These are phyloP conservation scores for Chytriomyces sp. DNA, from an alignment of 192 early-diverging fungal genomes.

Conservation along the genomic window DNA sequence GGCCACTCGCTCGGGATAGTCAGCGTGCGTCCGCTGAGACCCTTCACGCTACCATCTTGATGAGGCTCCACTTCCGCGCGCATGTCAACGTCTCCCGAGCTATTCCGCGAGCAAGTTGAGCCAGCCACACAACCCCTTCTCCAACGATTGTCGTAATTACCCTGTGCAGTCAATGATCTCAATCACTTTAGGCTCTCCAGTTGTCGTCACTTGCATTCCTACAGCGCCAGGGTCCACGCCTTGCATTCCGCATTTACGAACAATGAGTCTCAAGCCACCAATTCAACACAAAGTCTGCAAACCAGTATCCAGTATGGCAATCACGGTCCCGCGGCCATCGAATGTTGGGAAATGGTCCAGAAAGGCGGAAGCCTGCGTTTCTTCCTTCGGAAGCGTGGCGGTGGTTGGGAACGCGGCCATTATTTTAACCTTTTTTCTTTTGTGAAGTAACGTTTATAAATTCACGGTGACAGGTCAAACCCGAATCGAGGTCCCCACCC, in stretches of 20 bases:
- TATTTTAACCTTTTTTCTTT: neutral
- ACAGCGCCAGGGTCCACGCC: slow-evolving; percentile 87
- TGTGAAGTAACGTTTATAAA: too few relatives aligned
- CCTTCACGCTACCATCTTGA: slow-evolving; percentile 53
- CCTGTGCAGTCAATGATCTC: slow-evolving; percentile 96
- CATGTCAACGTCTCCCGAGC: slow-evolving; percentile 57
- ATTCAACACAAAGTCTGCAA: neutral
- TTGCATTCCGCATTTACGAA: too few relatives aligned
- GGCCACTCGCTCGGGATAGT: slow-evolving; percentile 44
- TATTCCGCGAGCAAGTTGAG: neutral
- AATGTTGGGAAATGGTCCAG: slow-evolving; percentile 78
- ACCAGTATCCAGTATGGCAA: slow-evolving; percentile 92
- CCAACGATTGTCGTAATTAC: slow-evolving; percentile 30
- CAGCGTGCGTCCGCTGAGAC: slow-evolving; percentile 76
- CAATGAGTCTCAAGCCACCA: neutral
- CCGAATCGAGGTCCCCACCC: neutral
- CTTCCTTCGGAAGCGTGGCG: slow-evolving; percentile 37
- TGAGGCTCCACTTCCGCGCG: slow-evolving; percentile 45
- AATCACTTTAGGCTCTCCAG: slow-evolving; percentile 88
- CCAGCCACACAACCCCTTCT: too few relatives aligned
- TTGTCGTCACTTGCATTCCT: slow-evolving; percentile 81
- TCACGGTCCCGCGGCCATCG: slow-evolving; percentile 86
- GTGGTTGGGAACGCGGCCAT: neutral
- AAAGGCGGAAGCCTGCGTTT: slow-evolving; percentile 84
- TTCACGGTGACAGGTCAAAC: too few relatives aligned